Base-by-base conservation (phyloP, 73 alveolate species). In the Paramecium biaurelia region DNA sequence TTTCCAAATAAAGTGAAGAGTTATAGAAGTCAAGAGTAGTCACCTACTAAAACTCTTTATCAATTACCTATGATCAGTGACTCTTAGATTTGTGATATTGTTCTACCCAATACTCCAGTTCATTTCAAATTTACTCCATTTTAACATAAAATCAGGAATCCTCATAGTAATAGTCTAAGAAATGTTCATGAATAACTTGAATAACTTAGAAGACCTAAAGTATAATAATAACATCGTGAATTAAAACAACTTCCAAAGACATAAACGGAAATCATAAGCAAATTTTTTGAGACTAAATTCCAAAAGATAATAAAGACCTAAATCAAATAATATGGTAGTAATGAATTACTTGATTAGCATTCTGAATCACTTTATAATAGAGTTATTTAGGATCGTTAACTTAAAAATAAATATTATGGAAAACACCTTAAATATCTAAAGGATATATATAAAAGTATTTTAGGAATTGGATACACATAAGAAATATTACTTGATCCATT, bases 221-320 rank as follows among this genome's bases (percentile, higher is more conserved):
- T 32, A 14, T 30, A 30, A 14, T 9, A 63, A 30, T n/a, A 63
- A 26, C 84, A 63, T 24, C 43, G 84, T 11, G 84, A 63, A 26
- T 30, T 63, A 12, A 63, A 63, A n/a, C 9, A 63, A 53, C 11
- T 53, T 23, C 84, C 84, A 30, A 63, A 30, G 28, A 63, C 86
- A n/a, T 72, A 72, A 37, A 72, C 86, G 35, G 86, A 72, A 72
- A 72, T 72, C 18, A 72, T 72, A 2, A 32, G 45, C 45, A 72
- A 72, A 35, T 72, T 35, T 37, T 72, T 72, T 72, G 86, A 72
- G 34, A 72, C 86, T 72, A 72, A 72, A 72, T 63, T 63, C 28
- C 7, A 63, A 63, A 63, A 63, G 84, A 72, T 32, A 8, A 72
- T 35, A 5, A 72, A 72, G 58, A 35, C 56, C 20, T 37, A 38